Conservation (phyloP, 1,284 basidiomycete species). For the Afroboletus lepidellus region DNA sequence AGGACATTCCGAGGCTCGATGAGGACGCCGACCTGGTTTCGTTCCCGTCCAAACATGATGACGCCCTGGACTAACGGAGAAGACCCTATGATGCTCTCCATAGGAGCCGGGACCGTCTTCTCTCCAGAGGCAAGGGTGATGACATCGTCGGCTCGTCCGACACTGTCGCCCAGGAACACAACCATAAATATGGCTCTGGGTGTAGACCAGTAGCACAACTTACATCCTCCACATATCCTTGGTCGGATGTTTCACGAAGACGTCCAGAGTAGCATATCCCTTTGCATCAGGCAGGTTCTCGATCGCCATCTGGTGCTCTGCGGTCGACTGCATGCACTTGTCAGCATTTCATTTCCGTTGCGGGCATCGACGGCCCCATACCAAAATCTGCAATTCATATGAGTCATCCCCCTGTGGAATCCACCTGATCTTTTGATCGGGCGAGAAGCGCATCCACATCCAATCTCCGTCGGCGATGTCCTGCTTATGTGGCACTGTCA, state of each 20-base stretch:
- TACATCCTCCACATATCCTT: conserved; percentile 9
- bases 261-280: conserved; percentile 2
- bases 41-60: conserved; percentile 42
- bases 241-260: conserved; percentile 7
- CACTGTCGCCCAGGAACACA: neutral
- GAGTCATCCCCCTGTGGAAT: too few relatives aligned
- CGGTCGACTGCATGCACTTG: too few relatives aligned
- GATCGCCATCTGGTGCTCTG: too few relatives aligned
- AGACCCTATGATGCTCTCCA: conserved; percentile 22
- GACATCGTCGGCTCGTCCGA: conserved; percentile 27
- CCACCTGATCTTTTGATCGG: neutral
- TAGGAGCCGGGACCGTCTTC: conserved; percentile 28
- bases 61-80: conserved; percentile 26
- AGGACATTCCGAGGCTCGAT: conserved; percentile 34
- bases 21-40: conserved; percentile 40
- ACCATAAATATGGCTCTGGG: too few relatives aligned
- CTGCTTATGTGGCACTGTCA: neutral
- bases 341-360: too few relatives aligned
- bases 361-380: too few relatives aligned
- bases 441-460: conserved; percentile 2
- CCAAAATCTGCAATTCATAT: too few relatives aligned
- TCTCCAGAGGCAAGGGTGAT: conserved; percentile 28
- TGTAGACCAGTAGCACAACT: too few relatives aligned
- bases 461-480: conserved; percentile 5
- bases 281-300: neutral